Evolutionary conservation across 75 land plant genomes (phyloP).

Genomic region (Picea sitchensis): DNA sequence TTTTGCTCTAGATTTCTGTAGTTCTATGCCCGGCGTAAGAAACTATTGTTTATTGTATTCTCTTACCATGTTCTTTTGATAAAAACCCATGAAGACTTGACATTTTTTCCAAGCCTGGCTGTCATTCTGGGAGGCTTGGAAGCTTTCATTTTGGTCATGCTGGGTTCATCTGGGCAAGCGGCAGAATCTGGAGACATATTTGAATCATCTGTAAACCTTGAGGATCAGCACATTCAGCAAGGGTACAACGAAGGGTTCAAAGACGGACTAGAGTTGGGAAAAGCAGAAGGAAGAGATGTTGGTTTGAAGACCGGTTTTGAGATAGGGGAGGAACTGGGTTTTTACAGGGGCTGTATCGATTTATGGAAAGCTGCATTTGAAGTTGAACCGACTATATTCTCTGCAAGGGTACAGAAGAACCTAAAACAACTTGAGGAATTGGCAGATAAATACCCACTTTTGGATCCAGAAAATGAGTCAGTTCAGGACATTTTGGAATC

Average conservation of each 20-base stretch:
- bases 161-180: too few species aligned
- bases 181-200: constrained; percentile 46
- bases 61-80: too few species aligned
- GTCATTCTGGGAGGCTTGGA: too few species aligned
- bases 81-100: too few species aligned
- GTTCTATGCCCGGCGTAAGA: too few species aligned
- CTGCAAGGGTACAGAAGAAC: constrained; percentile 49
- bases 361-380: constrained; percentile 61
- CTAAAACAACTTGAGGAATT: constrained; percentile 53
- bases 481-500: constrained; percentile 64
- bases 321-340: constrained; percentile 81
- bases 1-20: too few species aligned
- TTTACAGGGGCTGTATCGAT: constrained; percentile 68
- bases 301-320: constrained; percentile 75
- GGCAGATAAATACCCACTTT: constrained; percentile 47
- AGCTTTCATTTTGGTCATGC: too few species aligned
- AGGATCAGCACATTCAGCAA: constrained; percentile 47
- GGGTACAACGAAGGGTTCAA: constrained; percentile 63
- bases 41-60: too few species aligned
- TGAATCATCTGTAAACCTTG: constrained; percentile 58
- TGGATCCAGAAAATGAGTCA: constrained; percentile 71
- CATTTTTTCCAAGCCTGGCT: too few species aligned
- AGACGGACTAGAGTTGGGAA: constrained; percentile 50
- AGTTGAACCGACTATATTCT: constrained; percentile 45
- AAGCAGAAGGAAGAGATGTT: constrained; percentile 69